Evolutionary conservation across 208 protist species (phyloP).

Genomic region (Polymyxa betae): DNA sequence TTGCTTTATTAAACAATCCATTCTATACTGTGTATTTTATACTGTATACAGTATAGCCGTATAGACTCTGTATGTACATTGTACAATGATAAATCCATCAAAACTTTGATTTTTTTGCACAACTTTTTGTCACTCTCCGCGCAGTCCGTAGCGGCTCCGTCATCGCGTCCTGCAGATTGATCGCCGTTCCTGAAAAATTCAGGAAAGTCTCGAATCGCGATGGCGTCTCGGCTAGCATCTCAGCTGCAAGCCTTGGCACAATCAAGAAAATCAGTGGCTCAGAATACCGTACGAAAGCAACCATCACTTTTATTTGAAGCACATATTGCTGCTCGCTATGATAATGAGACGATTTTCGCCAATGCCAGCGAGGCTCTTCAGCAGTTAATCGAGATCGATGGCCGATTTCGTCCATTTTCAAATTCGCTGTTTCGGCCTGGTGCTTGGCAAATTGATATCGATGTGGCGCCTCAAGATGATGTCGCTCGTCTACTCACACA

Average conservation of each 20-base stretch:
- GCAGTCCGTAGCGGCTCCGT: too few relatives aligned
- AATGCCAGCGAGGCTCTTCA: background rate
- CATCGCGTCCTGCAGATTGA: too few relatives aligned
- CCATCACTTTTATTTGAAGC: background rate
- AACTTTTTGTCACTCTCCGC: too few relatives aligned
- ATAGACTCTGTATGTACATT: too few relatives aligned
- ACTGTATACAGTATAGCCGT: too few relatives aligned
- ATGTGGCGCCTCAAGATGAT: background rate
- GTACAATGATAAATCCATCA: too few relatives aligned
- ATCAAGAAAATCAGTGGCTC: background rate
- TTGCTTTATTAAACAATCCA: too few relatives aligned
- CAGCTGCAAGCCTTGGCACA: background rate
- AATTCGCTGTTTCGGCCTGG: background rate
- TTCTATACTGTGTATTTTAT: too few relatives aligned
- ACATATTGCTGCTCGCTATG: background rate
- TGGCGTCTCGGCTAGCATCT: background rate
- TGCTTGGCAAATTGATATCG: conserved; percentile 1
- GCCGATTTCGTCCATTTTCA: background rate
- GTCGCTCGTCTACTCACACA: background rate
- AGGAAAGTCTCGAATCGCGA: too few relatives aligned
- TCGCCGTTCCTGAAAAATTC: too few relatives aligned
- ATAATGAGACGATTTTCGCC: conserved; percentile 14
- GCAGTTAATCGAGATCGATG: background rate
- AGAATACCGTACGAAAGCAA: background rate
- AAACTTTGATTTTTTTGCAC: too few relatives aligned